Conservation (phyloP, 2,329 filamentous ascomycete species). For the Bipolaris oryzae region DNA sequence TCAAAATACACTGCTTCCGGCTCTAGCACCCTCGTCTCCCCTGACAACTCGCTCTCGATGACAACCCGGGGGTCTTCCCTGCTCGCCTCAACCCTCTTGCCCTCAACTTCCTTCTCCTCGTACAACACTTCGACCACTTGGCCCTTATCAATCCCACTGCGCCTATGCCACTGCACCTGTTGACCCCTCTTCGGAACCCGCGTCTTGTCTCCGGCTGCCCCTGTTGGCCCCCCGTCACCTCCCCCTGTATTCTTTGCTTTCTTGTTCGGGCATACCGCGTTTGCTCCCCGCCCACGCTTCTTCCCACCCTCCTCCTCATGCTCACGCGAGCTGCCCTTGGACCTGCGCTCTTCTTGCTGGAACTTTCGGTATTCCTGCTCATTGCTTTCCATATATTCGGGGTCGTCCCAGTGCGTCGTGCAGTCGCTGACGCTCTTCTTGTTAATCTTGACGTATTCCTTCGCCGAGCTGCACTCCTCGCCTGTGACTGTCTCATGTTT, state of each 20-base stretch:
- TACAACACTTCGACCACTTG: constrained; percentile 52
- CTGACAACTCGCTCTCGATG: constrained; percentile 47
- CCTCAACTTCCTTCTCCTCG: constrained; percentile 50
- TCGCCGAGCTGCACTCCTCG: neutral
- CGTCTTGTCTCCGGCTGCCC: constrained; percentile 41
- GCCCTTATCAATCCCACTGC: constrained; percentile 50
- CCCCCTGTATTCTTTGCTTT: constrained; percentile 42
- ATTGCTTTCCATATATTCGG: constrained; percentile 31
- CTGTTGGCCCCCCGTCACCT: constrained; percentile 27
- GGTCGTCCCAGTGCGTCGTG: constrained; percentile 42
- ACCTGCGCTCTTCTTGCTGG: constrained; percentile 24
- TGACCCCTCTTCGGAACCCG: constrained; percentile 52
- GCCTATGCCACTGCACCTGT: constrained; percentile 50
- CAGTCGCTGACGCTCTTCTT: constrained; percentile 37
- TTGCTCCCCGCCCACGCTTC: constrained; percentile 39
- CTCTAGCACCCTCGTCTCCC: constrained; percentile 53
- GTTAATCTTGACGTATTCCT: constrained; percentile 19
- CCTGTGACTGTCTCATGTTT: constrained; percentile 51
- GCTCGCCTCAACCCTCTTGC: constrained; percentile 51
- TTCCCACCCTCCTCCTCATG: constrained; percentile 12
- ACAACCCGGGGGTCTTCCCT: constrained; percentile 53
- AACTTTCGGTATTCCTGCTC: constrained; percentile 39
- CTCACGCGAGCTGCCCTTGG: neutral
- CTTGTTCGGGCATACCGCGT: constrained; percentile 38
- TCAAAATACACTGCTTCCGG: constrained; percentile 53